phyloP scores from a whole-genome alignment of 257 asterid species.

The Penstemon eatonii region DNA sequence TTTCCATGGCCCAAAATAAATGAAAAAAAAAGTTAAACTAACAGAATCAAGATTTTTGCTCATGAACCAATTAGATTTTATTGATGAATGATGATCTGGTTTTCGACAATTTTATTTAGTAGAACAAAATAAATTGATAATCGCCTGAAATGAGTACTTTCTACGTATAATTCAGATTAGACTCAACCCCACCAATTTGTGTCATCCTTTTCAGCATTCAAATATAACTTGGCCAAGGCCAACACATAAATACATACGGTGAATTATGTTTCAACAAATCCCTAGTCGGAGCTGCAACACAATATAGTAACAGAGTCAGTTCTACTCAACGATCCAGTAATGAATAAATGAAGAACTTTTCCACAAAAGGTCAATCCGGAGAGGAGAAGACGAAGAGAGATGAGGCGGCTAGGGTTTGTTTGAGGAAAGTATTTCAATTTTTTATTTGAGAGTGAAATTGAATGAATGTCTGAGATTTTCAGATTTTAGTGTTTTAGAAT shows the following conservation, averaged over 20 bases:
- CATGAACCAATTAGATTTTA: neutral
- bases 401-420: too few relatives aligned
- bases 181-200: neutral
- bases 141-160: neutral
- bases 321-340: too few relatives aligned
- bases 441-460: too few relatives aligned
- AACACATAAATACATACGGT: neutral
- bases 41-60: neutral
- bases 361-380: too few relatives aligned
- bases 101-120: neutral
- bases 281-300: too few relatives aligned
- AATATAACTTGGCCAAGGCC: neutral
- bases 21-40: too few relatives aligned
- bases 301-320: too few relatives aligned
- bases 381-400: too few relatives aligned
- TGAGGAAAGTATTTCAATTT: too few relatives aligned
- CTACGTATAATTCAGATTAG: neutral
- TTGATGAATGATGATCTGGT: neutral
- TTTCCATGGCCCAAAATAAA: too few relatives aligned
- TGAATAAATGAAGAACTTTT: neutral
- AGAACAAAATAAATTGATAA: neutral
- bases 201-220: slow-evolving; percentile 12
- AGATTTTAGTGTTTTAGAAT: too few relatives aligned
- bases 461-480: too few relatives aligned
- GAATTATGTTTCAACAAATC: neutral